Evolutionary conservation across 176 grass and related monocot species (phyloP).

Genomic region (Carex littledalei): DNA sequence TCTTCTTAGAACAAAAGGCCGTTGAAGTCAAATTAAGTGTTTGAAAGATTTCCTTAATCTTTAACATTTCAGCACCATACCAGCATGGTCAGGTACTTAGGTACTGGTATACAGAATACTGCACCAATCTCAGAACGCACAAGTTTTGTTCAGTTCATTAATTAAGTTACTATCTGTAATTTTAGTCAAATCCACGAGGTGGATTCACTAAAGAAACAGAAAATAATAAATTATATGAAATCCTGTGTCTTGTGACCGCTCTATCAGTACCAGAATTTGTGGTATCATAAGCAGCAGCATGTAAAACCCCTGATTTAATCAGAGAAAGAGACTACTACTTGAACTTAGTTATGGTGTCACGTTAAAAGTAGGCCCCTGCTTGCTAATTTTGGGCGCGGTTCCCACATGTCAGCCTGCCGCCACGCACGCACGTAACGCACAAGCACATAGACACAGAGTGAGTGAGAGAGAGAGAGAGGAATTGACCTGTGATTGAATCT

Average conservation of each 20-base stretch:
- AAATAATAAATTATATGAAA: neutral
- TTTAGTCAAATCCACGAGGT: neutral
- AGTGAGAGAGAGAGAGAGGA: neutral
- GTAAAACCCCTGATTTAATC: neutral
- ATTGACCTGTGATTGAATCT: constrained; percentile 66
- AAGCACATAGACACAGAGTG: neutral
- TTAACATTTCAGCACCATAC: neutral
- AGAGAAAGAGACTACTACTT: neutral
- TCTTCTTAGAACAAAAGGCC: neutral
- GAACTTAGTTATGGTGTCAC: too few relatives aligned
- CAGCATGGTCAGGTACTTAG: neutral
- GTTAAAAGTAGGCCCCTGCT: too few relatives aligned
- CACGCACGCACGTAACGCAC: neutral
- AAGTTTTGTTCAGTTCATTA: neutral
- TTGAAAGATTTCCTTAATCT: neutral
- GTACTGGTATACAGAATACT: neutral
- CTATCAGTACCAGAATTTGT: neutral
- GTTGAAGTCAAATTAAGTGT: neutral
- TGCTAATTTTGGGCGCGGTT: too few relatives aligned
- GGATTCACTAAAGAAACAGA: neutral
- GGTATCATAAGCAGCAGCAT: neutral
- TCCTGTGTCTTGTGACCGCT: neutral
- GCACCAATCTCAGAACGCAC: neutral
- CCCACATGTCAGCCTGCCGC: too few relatives aligned
- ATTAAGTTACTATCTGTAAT: neutral